Percentiles rank a stretch among this genome's conserved stretches.
Conservation (phyloP, 495 filamentous ascomycete species). For the Hypoxylon lenormandii region DNA sequence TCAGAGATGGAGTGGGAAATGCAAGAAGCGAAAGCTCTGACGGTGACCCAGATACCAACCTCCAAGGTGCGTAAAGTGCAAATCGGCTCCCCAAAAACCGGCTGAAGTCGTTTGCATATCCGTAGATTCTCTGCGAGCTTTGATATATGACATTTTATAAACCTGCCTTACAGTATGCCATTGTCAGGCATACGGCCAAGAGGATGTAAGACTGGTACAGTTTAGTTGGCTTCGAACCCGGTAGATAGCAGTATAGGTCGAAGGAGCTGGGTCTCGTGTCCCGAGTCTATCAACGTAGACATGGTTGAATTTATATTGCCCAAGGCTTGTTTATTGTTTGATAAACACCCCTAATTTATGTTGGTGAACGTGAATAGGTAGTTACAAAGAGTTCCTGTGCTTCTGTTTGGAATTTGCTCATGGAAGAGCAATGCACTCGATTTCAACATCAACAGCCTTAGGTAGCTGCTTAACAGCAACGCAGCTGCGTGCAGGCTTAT, state of each 20-base stretch:
- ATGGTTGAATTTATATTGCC: no score
- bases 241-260: no score
- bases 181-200: no score
- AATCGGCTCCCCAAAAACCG: not conserved
- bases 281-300: no score
- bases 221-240: no score
- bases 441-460: slow-evolving; percentile 90
- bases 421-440: slow-evolving; percentile 85
- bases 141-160: no score
- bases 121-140: no score
- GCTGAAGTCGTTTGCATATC: not conserved
- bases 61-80: slow-evolving; percentile 4
- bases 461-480: slow-evolving; percentile 90
- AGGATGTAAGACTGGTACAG: no score
- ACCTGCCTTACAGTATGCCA: no score
- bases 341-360: not conserved
- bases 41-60: slow-evolving; percentile 21
- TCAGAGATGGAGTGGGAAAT: slow-evolving; percentile 19
- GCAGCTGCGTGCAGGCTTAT: slow-evolving; percentile 92
- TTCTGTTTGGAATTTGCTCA: slow-evolving; percentile 49
- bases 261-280: no score
- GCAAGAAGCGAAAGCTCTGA: slow-evolving; percentile 20
- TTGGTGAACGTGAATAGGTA: slow-evolving; percentile 10
- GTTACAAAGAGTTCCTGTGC: slow-evolving; percentile 3
- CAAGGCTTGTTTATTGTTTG: not conserved